Conservation (phyloP, 2,329 filamentous ascomycete genomes). For the Pyrenophora graminea region DNA sequence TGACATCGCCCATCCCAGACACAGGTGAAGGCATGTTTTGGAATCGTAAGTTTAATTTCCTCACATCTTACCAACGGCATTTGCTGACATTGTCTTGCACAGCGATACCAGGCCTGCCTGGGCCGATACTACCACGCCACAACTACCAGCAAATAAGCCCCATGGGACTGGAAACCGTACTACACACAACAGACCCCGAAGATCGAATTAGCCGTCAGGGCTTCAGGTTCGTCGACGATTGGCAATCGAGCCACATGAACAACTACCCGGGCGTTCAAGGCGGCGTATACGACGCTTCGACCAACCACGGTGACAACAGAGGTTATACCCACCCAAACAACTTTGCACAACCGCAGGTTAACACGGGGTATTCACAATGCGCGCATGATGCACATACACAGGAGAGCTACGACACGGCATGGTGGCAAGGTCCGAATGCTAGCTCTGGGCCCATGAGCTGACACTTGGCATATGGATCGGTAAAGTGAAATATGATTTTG, state of each 20-base stretch:
- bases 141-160: constrained; percentile 33
- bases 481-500: no score
- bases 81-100: neutral
- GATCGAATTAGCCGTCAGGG: constrained; percentile 42
- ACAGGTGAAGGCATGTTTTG: constrained; percentile 34
- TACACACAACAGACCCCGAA: constrained; percentile 34
- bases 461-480: neutral
- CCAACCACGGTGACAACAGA: neutral
- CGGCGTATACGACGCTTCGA: constrained; percentile 8
- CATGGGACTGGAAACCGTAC: constrained; percentile 44
- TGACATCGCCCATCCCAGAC: constrained; percentile 16
- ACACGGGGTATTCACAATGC: neutral
- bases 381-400: constrained; percentile 5
- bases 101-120: constrained; percentile 46
- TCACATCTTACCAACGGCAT: neutral
- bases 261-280: constrained; percentile 13
- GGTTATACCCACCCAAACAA: constrained; percentile 5
- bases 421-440: constrained; percentile 14
- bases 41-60: constrained; percentile 31
- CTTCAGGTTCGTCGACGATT: constrained; percentile 39
- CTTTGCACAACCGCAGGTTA: constrained; percentile 3
- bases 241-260: constrained; percentile 22
- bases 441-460: constrained; percentile 12
- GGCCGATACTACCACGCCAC: constrained; percentile 41
- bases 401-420: constrained; percentile 8